Conservation (phyloP, 495 filamentous ascomycete genomes). For the Penicillium paxilli region DNA sequence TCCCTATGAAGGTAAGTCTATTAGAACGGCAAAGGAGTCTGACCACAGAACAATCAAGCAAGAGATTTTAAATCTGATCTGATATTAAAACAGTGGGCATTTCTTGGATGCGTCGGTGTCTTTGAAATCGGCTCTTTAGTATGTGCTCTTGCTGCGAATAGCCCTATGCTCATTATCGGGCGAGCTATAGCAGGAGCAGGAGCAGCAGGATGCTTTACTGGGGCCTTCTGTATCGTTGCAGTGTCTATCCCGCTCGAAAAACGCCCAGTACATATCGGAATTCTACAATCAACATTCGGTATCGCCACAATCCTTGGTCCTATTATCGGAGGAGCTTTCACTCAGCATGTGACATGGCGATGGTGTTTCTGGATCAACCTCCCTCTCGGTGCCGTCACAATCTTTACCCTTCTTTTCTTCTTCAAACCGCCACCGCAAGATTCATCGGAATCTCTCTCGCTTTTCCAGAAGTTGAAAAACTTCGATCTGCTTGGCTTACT, state of each 20-base stretch:
- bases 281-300: conserved; percentile 12
- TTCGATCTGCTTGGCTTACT: conserved; percentile 48
- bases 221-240: conserved; percentile 7
- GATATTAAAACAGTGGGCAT: too few species aligned
- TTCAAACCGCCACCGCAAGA: conserved; percentile 31
- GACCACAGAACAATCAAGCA: too few species aligned
- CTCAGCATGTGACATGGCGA: conserved; percentile 60
- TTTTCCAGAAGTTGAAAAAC: background rate
- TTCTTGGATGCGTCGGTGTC: conserved; percentile 1
- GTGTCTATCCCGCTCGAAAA: background rate
- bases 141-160: conserved; percentile 8
- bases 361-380: conserved; percentile 77
- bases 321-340: conserved; percentile 43
- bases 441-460: background rate
- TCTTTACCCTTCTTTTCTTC: conserved; percentile 47
- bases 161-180: conserved; percentile 5
- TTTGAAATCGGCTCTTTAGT: conserved; percentile 10
- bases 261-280: conserved; percentile 4
- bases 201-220: conserved; percentile 5
- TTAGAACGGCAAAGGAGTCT: too few species aligned
- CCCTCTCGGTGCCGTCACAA: conserved; percentile 55
- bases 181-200: conserved; percentile 9
- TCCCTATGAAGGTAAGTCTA: conserved; percentile 4
- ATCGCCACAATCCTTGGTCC: conserved; percentile 48
- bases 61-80: too few species aligned